Evolutionary conservation across 2,329 filamentous ascomycete species (phyloP).

Genomic region (Hypoxylon sp.): DNA sequence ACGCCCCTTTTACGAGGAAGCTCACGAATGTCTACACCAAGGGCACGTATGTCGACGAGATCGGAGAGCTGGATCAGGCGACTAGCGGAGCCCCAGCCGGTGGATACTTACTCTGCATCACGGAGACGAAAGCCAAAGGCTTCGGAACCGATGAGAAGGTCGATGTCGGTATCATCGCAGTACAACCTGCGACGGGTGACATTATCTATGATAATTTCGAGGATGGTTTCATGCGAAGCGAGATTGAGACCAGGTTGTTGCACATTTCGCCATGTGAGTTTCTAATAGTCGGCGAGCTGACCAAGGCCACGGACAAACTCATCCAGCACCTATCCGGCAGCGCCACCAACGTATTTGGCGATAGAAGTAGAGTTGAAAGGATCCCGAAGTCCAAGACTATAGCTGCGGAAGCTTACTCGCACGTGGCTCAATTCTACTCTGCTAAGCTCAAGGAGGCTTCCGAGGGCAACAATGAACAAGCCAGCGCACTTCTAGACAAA

Average conservation of each 20-base stretch:
- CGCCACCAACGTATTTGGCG: constrained; percentile 92
- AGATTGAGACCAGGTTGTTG: constrained; percentile 93
- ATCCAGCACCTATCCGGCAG: constrained; percentile 90
- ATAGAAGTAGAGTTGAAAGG: constrained; percentile 87
- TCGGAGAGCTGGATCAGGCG: constrained; percentile 79
- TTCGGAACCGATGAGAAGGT: constrained; percentile 94
- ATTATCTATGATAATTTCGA: constrained; percentile 97
- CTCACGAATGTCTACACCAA: constrained; percentile 98
- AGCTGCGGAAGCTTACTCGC: constrained; percentile 86
- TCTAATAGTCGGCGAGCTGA: constrained; percentile 90
- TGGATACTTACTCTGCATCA: constrained; percentile 96
- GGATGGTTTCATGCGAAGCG: constrained; percentile 96
- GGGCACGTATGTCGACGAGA: constrained; percentile 95
- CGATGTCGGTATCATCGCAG: constrained; percentile 90
- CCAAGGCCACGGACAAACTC: constrained; percentile 92
- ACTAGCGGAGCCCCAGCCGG: constrained; percentile 69
- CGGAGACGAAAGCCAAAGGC: constrained; percentile 83
- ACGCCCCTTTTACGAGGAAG: constrained; percentile 90
- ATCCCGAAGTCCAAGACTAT: constrained; percentile 83
- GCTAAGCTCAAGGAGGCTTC: constrained; percentile 79
- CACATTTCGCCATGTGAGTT: constrained; percentile 98
- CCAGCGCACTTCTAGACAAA: constrained; percentile 82
- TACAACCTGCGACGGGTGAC: constrained; percentile 95
- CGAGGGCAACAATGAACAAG: constrained; percentile 66
- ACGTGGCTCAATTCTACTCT: constrained; percentile 94